Base-by-base conservation (phyloP, 192 early-diverging fungal genomes). In the Haplosporangium gracile region DNA sequence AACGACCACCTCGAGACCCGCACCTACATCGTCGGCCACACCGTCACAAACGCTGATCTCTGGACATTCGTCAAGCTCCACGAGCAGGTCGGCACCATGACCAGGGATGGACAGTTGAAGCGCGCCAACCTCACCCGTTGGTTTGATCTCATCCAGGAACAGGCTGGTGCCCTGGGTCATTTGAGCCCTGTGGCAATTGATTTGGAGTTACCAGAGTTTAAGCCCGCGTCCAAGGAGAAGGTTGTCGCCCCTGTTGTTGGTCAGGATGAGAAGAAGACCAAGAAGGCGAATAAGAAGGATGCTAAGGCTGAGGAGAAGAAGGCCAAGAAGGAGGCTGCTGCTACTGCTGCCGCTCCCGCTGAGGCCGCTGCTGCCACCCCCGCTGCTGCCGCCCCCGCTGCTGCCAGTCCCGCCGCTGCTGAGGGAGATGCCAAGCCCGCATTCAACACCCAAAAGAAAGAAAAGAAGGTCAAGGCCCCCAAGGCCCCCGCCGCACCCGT, bases 121-220 rank as follows among this genome's bases (percentile, higher is more conserved):
- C 85, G 89, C 53, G 87, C 89, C 81, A 89, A 94, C 86, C 89
- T 96, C 51, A 91, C 92, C 60, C 91, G 96, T 45, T 96, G 95
- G 94, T 95, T 95, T 74, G 95, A 96, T 89, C 87, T 96, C 71
- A 89, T 96, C 74, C 96, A 96, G 88, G 90, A 96, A 76, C 88
- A 92, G 18, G 85, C 93, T 65, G 80, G 88, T 40, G 78, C 80
- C 24, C 87, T 89, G 85, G 89, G 88, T n/a, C 89, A 91, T 5
- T 83, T 94, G 40, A 68, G 72, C 74, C 38, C 77, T 39, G 74
- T 94, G 2, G 86, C 85, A 4, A 93, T 94, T 78, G 90, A 93
- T 79, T 83, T 92, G 7, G 89, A 91, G 68, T 89, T 90, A 2
- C 91, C 92, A 5, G 81, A 85, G 71, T 45, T 83, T 38, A 75